These are phyloP conservation scores for Nothophoma quercina DNA, from an alignment of 2,329 filamentous ascomycete species.

Conservation along the genomic window DNA sequence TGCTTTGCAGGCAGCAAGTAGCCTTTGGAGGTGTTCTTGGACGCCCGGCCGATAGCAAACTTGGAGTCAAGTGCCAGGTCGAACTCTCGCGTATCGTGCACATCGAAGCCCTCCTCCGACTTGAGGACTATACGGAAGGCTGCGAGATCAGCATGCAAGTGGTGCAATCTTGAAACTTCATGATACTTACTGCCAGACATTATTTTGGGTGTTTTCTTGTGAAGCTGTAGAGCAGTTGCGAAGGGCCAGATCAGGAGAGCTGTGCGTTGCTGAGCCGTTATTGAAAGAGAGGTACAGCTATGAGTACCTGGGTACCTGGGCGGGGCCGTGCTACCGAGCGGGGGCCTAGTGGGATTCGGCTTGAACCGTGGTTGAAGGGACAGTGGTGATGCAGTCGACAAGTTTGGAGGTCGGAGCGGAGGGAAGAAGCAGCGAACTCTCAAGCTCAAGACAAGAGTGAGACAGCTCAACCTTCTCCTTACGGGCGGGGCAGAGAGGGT, in stretches of 20 bases:
- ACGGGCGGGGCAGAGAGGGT: slow-evolving; percentile 10
- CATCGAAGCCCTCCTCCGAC: slow-evolving; percentile 52
- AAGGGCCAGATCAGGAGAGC: background rate
- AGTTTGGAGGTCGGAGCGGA: background rate
- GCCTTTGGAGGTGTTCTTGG: slow-evolving; percentile 49
- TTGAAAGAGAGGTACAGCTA: background rate
- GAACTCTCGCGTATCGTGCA: slow-evolving; percentile 41
- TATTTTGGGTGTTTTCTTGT: slow-evolving; percentile 7
- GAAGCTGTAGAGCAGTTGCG: background rate
- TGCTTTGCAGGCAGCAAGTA: slow-evolving; percentile 53
- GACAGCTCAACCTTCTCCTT: slow-evolving; percentile 1
- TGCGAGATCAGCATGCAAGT: slow-evolving; percentile 23
- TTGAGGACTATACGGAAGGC: slow-evolving; percentile 43
- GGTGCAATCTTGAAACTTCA: background rate
- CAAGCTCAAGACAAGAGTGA: slow-evolving; percentile 6
- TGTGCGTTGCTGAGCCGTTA: background rate
- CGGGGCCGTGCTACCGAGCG: slow-evolving; percentile 17
- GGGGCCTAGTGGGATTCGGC: slow-evolving; percentile 1
- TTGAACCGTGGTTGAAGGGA: background rate
- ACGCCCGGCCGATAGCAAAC: slow-evolving; percentile 54
- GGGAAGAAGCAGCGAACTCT: background rate
- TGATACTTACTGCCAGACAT: slow-evolving; percentile 26
- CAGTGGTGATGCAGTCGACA: slow-evolving; percentile 1
- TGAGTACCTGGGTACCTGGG: background rate
- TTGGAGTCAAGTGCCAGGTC: slow-evolving; percentile 32